Conservation (phyloP, 306 rosid species). For the Hippophae gyantsensis region DNA sequence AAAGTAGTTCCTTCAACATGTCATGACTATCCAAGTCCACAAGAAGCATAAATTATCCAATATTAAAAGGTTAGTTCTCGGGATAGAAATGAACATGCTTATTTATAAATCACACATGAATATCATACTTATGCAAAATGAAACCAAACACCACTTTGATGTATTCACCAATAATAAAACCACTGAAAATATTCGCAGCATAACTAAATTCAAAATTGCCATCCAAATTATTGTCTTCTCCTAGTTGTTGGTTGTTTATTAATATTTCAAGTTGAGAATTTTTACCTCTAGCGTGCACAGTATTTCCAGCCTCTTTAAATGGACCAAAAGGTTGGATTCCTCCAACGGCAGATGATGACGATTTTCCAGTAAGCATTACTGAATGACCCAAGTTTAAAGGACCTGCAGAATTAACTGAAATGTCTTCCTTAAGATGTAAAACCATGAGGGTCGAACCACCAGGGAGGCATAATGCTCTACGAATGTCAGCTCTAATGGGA, state of each 20-base stretch:
- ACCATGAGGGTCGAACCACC: slow-evolving; percentile 92
- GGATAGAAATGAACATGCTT: no score
- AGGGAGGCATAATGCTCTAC: slow-evolving; percentile 73
- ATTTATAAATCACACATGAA: no score
- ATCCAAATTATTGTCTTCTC: slow-evolving; percentile 21
- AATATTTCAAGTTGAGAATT: slow-evolving; percentile 24
- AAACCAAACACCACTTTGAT: background rate
- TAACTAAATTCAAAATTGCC: slow-evolving; percentile 29
- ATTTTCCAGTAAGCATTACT: slow-evolving; percentile 31
- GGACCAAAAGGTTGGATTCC: slow-evolving; percentile 22
- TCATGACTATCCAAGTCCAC: background rate
- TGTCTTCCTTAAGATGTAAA: slow-evolving; percentile 48
- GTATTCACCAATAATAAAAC: background rate
- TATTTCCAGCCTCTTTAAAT: slow-evolving; percentile 20
- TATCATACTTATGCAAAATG: no score
- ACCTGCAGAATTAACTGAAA: slow-evolving; percentile 25
- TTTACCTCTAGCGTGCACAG: slow-evolving; percentile 19
- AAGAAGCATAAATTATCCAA: no score
- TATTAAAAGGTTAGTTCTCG: no score
- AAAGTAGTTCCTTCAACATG: background rate
- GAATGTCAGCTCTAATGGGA: slow-evolving; percentile 72
- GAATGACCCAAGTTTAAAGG: slow-evolving; percentile 28
- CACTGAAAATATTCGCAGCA: slow-evolving; percentile 3
- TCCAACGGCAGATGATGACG: slow-evolving; percentile 18
- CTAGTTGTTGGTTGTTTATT: slow-evolving; percentile 24